These are phyloP conservation scores for Dioszegia hungarica DNA, from an alignment of 768 basidiomycete genomes.

Conservation along the genomic window DNA sequence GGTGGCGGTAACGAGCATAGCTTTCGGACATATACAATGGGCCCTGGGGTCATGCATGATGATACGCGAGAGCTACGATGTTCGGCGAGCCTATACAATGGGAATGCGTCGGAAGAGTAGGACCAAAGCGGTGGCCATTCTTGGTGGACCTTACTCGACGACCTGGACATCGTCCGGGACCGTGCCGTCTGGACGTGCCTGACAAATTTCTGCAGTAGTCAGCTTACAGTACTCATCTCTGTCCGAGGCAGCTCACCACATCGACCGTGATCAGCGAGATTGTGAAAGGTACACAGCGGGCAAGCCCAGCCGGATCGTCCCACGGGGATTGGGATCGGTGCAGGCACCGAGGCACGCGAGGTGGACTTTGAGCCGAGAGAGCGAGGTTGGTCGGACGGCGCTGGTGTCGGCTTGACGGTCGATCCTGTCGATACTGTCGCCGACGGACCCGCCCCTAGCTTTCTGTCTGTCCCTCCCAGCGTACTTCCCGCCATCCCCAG, in stretches of 20 bases:
- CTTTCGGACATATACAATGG: not conserved
- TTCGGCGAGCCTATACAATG: too few species aligned
- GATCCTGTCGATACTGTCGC: not conserved
- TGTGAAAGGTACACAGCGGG: slow-evolving; percentile 29
- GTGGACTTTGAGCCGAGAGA: too few species aligned
- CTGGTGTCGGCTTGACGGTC: too few species aligned
- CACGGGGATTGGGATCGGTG: not conserved
- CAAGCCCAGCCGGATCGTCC: slow-evolving; percentile 27
- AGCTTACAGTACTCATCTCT: too few species aligned
- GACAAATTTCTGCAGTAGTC: slow-evolving; percentile 31
- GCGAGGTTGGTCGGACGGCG: too few species aligned
- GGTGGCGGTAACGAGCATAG: not conserved
- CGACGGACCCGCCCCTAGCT: not conserved
- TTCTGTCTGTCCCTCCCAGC: not conserved
- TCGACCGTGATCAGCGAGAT: slow-evolving; percentile 25
- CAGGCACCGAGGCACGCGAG: not conserved
- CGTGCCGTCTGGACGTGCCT: slow-evolving; percentile 28
- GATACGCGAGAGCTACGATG: too few species aligned
- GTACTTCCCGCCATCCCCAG: slow-evolving; percentile 10
- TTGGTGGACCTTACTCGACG: too few species aligned
- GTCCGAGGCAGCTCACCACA: too few species aligned
- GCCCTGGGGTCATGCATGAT: not conserved
- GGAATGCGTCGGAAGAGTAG: too few species aligned
- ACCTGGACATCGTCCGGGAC: slow-evolving; percentile 16
- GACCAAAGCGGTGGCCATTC: too few species aligned